Base-by-base conservation (phyloP, 129 eudicot species). In the Logfia minima region DNA sequence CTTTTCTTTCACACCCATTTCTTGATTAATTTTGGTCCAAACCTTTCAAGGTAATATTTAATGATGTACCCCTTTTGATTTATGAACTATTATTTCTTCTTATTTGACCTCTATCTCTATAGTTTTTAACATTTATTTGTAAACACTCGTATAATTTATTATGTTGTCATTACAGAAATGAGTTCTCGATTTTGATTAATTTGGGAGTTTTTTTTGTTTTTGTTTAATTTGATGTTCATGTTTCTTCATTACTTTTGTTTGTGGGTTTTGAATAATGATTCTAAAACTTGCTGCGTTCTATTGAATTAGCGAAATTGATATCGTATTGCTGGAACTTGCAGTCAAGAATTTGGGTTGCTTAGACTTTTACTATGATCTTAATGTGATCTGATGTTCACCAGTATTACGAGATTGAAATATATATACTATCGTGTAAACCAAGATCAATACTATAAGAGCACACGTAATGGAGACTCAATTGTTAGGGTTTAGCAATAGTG, bases 41-140 rank as follows among this genome's bases (percentile, higher is more conserved):
- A 68, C 55, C 81, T 35, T 77, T 68, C 74, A 67, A 77, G 81
- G 81, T 77, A 55, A 55, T 22, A 5, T 39, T 24, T 24, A 24
- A 24, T 53, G 5, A 14, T 34, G 8, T 55, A 34, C 21, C 74
- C 67, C 2, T 59, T 68, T 77, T 68, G 8, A 68, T 34, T 35
- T 77, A 34, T 17, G 35, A 53, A 51, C 32, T 14, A 19, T 19
- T 52, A 1, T 77, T 24, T 9, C 75, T 53, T 77, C 41, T 75
- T 52, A 43, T 64, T 26, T 64, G 51, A 75, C 70, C 70, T n/a
- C 0, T n/a, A 64, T 75, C 18, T 64, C 48, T 63, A 18, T 22
- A 4, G 31, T 63, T 75, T 17, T 2, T 63, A 28, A 51, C 79
- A 21, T 61, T 56, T 66, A 21, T 52, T 55, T 26, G 31, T 34